These are phyloP conservation scores for Selaginella moellendorffii DNA, from an alignment of 75 land plant species.

Conservation along the genomic window DNA sequence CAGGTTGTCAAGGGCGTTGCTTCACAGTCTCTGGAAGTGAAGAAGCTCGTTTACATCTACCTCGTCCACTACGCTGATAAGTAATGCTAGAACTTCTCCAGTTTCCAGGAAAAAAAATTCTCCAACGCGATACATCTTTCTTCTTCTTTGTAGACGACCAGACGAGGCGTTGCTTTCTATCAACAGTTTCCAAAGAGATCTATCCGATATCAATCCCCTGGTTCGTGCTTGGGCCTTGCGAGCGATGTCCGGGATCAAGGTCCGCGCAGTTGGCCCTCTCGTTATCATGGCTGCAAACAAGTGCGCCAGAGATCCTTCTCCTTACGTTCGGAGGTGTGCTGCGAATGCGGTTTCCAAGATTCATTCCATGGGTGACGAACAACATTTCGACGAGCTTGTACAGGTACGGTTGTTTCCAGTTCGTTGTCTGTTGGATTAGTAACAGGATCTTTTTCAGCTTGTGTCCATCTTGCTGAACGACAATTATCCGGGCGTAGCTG, in stretches of 20 bases:
- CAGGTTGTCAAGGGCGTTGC: too few species aligned
- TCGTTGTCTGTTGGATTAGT: slow-evolving; percentile 7
- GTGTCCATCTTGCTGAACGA: slow-evolving; percentile 64
- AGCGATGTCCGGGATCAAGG: slow-evolving; percentile 94
- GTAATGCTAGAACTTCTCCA: too few species aligned
- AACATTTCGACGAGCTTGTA: slow-evolving; percentile 38
- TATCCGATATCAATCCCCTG: slow-evolving; percentile 83
- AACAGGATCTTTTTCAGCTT: slow-evolving; percentile 35
- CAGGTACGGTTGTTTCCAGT: slow-evolving; percentile 49
- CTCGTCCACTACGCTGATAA: too few species aligned
- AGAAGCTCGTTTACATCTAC: too few species aligned
- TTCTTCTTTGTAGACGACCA: slow-evolving; percentile 77
- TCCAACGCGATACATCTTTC: too few species aligned
- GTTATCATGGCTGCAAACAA: slow-evolving; percentile 68
- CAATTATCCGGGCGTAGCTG: slow-evolving; percentile 75
- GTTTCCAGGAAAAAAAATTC: too few species aligned
- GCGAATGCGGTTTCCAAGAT: slow-evolving; percentile 93
- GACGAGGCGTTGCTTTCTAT: slow-evolving; percentile 95
- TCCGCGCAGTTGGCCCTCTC: slow-evolving; percentile 73
- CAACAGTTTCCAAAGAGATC: slow-evolving; percentile 90
- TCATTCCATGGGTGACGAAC: slow-evolving; percentile 55
- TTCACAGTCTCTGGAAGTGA: too few species aligned
- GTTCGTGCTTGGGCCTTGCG: slow-evolving; percentile 96
- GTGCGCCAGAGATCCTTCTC: slow-evolving; percentile 89
- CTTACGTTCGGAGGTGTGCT: slow-evolving; percentile 92